phyloP scores from a whole-genome alignment of 2,329 filamentous ascomycete species.

The Fusarium dimerum region DNA sequence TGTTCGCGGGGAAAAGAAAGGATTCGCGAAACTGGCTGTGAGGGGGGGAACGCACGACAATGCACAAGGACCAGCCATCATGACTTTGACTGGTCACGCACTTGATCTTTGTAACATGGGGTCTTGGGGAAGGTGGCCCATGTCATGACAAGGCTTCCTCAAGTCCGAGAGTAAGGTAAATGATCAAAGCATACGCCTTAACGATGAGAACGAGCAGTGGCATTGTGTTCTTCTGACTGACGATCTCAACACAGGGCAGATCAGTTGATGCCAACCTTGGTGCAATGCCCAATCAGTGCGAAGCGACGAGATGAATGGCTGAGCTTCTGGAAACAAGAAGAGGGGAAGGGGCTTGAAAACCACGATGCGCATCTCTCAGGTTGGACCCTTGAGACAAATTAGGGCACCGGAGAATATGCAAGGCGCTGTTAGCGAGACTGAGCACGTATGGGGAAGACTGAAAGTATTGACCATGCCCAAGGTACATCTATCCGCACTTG shows the following conservation, averaged over 20 bases:
- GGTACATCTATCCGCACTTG: conserved; percentile 21
- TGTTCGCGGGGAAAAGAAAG: not conserved
- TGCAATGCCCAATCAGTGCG: conserved; percentile 17
- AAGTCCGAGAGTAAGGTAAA: conserved; percentile 8
- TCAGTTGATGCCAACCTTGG: conserved; percentile 14
- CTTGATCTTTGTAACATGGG: conserved; percentile 1
- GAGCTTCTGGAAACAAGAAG: conserved; percentile 15
- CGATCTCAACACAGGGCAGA: conserved; percentile 17
- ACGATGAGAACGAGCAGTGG: too few relatives aligned
- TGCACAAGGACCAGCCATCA: conserved; percentile 1
- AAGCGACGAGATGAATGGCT: not conserved
- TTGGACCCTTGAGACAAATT: conserved; percentile 14
- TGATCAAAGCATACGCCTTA: too few relatives aligned
- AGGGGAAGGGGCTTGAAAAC: conserved; percentile 9
- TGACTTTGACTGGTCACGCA: conserved; percentile 7
- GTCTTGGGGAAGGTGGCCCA: conserved; percentile 1
- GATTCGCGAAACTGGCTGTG: conserved; percentile 6
- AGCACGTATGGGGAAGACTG: conserved; percentile 1
- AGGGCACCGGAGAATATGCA: conserved; percentile 11
- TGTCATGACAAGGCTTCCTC: conserved; percentile 8
- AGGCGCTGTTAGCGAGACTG: conserved; percentile 6
- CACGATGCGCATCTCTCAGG: conserved; percentile 14
- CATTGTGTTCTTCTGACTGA: too few relatives aligned
- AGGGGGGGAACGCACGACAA: conserved; percentile 18
- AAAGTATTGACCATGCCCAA: conserved; percentile 6